These are phyloP conservation scores for Phtheirospermum japonicum DNA, from an alignment of 257 asterid species.

Conservation along the genomic window DNA sequence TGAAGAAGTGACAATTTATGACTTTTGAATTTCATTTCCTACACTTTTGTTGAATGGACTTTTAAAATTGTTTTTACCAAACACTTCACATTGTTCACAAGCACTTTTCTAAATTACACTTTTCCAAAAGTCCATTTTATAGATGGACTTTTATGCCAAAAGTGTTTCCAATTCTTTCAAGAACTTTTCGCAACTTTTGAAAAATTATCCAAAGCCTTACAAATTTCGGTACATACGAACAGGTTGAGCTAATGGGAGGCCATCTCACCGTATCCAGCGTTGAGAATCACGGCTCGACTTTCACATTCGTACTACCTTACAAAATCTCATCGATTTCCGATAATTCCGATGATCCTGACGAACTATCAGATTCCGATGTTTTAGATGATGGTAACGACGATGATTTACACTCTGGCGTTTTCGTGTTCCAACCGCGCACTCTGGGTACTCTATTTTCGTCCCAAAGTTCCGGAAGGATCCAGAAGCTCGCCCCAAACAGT, in stretches of 20 bases:
- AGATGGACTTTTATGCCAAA: too few relatives aligned
- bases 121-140: too few relatives aligned
- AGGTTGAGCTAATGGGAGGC: conserved; percentile 99
- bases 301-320: conserved; percentile 75
- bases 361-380: conserved; percentile 50
- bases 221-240: conserved; percentile 20
- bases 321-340: conserved; percentile 57
- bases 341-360: conserved; percentile 67
- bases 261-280: conserved; percentile 66
- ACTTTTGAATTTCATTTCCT: too few relatives aligned
- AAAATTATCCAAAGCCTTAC: too few relatives aligned
- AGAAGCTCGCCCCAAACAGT: conserved; percentile 38
- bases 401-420: conserved; percentile 55
- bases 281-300: conserved; percentile 74
- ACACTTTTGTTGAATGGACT: too few relatives aligned
- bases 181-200: too few relatives aligned
- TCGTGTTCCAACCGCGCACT: conserved; percentile 72
- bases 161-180: too few relatives aligned
- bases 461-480: conserved; percentile 49
- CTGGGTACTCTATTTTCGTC: conserved; percentile 61
- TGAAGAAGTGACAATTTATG: too few relatives aligned
- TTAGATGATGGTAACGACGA: conserved; percentile 56
- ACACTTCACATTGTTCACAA: too few relatives aligned
- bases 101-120: too few relatives aligned
- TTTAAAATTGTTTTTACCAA: too few relatives aligned